Evolutionary conservation across 192 early-diverging fungal species (phyloP).

Genomic region (Backusella tarrabulga): DNA sequence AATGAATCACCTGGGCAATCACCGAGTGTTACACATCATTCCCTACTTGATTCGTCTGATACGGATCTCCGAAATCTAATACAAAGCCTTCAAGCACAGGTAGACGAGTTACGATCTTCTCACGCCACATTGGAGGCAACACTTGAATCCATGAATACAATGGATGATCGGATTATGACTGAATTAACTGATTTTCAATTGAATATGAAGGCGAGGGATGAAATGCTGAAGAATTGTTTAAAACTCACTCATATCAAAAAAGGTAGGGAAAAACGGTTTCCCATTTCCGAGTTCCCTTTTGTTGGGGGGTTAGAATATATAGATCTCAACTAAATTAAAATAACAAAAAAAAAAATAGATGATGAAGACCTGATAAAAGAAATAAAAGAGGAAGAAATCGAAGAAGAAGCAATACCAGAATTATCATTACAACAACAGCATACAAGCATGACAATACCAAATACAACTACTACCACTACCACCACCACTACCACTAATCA

Average conservation of each 20-base stretch:
- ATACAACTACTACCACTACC: neutral
- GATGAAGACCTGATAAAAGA: neutral
- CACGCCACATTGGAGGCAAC: conserved; percentile 5
- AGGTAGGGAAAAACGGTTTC: neutral
- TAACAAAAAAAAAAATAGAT: neutral
- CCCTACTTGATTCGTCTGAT: neutral
- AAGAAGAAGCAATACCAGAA: neutral
- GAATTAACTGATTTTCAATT: neutral
- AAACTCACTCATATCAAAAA: neutral
- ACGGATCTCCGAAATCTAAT: neutral
- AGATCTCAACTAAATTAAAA: neutral
- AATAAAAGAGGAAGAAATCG: neutral
- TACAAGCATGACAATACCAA: neutral
- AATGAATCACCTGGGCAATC: neutral
- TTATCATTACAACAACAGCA: neutral
- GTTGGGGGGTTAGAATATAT: neutral
- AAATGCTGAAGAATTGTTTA: neutral
- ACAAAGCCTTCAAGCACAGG: neutral
- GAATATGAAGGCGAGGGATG: conserved; percentile 6
- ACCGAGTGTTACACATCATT: neutral
- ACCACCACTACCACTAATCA: neutral
- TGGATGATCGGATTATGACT: neutral
- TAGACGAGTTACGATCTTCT: neutral
- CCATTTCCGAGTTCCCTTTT: neutral
- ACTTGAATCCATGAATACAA: neutral